Evolutionary conservation across 345 rosid species (phyloP).

Genomic region (Eucalyptus victrix): DNA sequence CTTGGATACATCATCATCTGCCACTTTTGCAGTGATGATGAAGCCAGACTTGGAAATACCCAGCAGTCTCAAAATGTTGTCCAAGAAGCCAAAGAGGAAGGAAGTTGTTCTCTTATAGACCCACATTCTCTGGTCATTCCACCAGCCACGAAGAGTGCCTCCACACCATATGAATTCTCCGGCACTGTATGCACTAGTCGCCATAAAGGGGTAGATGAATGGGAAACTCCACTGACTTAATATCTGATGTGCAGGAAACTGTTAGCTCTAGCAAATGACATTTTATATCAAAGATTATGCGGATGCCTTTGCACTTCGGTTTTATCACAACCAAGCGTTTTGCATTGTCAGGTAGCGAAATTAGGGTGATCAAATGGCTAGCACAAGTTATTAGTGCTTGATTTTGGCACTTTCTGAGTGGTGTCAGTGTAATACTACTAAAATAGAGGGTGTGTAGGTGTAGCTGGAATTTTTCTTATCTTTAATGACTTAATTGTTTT

Average conservation of each 20-base stretch:
- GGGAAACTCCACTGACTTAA: conserved; percentile 23
- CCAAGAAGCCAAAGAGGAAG: conserved; percentile 16
- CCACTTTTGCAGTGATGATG: conserved; percentile 20
- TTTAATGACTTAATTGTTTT: background rate
- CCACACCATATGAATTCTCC: conserved; percentile 10
- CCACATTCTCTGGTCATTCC: conserved; percentile 30
- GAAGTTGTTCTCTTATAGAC: conserved; percentile 28
- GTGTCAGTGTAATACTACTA: background rate
- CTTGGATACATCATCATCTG: conserved; percentile 9
- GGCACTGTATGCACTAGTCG: conserved; percentile 4
- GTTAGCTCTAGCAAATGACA: background rate
- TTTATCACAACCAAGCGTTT: background rate
- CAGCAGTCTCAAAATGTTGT: conserved; percentile 7
- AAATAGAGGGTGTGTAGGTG: background rate
- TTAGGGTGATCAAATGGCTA: background rate
- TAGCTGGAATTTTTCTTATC: background rate
- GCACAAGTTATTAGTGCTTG: background rate
- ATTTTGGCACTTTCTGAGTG: background rate
- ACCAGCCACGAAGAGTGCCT: conserved; percentile 29
- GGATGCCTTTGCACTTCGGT: background rate
- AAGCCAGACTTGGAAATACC: conserved; percentile 16
- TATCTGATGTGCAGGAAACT: background rate
- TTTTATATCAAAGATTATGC: background rate
- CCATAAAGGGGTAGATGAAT: conserved; percentile 10
- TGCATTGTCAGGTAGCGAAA: background rate